Percentiles rank a stretch among this genome's conserved stretches.
Conservation (phyloP, 176 grass and related monocot species). For the Ensete glaucum region DNA sequence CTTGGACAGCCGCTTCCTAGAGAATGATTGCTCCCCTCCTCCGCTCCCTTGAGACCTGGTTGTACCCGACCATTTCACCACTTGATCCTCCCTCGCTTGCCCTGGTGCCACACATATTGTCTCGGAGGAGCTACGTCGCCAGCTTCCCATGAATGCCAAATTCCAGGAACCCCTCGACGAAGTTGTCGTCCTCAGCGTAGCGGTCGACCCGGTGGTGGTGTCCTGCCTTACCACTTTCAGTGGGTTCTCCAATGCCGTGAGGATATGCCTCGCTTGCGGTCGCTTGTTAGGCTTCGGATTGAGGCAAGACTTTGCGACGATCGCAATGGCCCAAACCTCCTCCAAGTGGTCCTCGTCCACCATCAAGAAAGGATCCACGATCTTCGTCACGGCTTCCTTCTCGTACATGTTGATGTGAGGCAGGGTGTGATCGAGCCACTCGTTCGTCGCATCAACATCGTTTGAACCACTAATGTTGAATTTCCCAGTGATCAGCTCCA, state of each 20-base stretch:
- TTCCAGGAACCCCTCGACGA: slow-evolving; percentile 95
- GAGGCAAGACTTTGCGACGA: slow-evolving; percentile 95
- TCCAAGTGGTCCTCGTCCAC: slow-evolving; percentile 95
- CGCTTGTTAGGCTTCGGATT: slow-evolving; percentile 75
- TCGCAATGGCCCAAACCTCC: slow-evolving; percentile 97
- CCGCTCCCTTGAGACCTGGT: slow-evolving; percentile 81
- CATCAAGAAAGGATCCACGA: slow-evolving; percentile 78
- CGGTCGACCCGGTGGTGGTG: slow-evolving; percentile 47
- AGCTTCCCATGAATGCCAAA: slow-evolving; percentile 74
- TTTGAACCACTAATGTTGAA: slow-evolving; percentile 57
- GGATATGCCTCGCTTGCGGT: slow-evolving; percentile 64
- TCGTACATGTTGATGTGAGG: slow-evolving; percentile 74
- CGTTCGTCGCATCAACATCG: slow-evolving; percentile 33
- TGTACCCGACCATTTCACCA: slow-evolving; percentile 60
- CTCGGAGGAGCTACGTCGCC: slow-evolving; percentile 78
- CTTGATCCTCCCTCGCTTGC: slow-evolving; percentile 55
- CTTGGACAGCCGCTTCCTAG: slow-evolving; percentile 58
- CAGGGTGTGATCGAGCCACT: slow-evolving; percentile 61
- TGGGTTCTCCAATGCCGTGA: slow-evolving; percentile 87
- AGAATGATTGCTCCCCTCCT: slow-evolving; percentile 80
- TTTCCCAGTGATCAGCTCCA: slow-evolving; percentile 87
- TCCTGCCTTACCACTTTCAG: slow-evolving; percentile 93
- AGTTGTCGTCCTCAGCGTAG: slow-evolving; percentile 68
- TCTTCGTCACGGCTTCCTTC: slow-evolving; percentile 84
- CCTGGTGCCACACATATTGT: slow-evolving; percentile 18